Conservation (phyloP, 495 filamentous ascomycete species). For the Aspergillus indologenus region DNA sequence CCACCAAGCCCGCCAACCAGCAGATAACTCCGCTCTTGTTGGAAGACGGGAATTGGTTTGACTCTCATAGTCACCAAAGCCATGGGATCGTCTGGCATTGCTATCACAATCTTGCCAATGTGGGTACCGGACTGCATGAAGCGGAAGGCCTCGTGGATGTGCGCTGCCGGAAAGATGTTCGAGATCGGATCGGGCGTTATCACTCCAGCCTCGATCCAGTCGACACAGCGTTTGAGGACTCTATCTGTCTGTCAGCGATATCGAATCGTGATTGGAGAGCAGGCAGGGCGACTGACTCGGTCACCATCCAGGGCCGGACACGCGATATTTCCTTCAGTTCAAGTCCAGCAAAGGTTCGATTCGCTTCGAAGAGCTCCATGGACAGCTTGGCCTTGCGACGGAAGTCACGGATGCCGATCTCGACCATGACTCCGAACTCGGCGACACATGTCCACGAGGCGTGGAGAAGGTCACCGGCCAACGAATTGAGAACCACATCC, state of each 20-base stretch:
- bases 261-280: too few relatives aligned
- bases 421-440: conserved; percentile 50
- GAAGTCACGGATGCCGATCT: conserved; percentile 39
- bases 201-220: too few relatives aligned
- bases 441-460: conserved; percentile 53
- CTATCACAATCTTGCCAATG: background rate
- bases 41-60: background rate
- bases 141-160: background rate
- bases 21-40: conserved; percentile 29
- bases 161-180: too few relatives aligned
- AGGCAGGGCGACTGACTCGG: too few relatives aligned
- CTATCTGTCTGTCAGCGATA: too few relatives aligned
- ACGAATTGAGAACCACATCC: conserved; percentile 51
- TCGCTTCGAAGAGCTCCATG: conserved; percentile 37
- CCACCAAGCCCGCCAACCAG: conserved; percentile 52
- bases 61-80: background rate
- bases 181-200: too few relatives aligned
- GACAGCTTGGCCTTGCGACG: conserved; percentile 17
- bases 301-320: background rate
- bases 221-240: too few relatives aligned
- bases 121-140: background rate
- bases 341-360: conserved; percentile 30
- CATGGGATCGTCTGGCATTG: background rate
- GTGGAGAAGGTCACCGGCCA: conserved; percentile 46
- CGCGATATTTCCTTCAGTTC: conserved; percentile 13